Percentiles rank a stretch among this genome's conserved stretches.
Evolutionary conservation across 495 filamentous ascomycete species (phyloP).

Genomic region (Penicillium simplicissimum): DNA sequence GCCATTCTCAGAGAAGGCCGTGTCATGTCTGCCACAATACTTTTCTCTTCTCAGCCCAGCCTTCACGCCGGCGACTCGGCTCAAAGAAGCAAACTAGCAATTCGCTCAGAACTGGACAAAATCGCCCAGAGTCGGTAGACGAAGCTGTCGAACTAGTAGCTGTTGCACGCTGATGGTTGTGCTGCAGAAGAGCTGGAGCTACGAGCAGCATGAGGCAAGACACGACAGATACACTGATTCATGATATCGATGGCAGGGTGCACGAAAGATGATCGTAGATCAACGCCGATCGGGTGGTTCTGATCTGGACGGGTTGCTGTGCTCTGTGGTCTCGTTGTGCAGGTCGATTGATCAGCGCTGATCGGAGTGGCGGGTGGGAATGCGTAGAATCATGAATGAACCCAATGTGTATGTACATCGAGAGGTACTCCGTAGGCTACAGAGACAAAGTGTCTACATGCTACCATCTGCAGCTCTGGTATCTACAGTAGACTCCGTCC

Average conservation of each 20-base stretch:
- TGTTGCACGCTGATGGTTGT: neutral
- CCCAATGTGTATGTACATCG: neutral
- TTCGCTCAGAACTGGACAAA: too few relatives aligned
- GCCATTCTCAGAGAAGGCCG: neutral
- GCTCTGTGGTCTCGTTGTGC: conserved; percentile 12
- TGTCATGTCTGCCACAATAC: too few relatives aligned
- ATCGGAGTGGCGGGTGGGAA: neutral
- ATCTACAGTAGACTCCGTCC: neutral
- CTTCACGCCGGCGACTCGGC: neutral
- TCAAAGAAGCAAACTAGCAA: neutral
- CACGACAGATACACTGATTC: neutral
- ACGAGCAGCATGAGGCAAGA: neutral
- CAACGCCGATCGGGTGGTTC: conserved; percentile 2
- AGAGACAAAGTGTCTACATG: neutral
- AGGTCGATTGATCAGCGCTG: neutral
- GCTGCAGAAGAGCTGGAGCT: neutral
- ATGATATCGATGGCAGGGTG: neutral
- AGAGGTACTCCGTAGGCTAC: neutral
- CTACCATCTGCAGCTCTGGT: neutral
- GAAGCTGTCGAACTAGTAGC: neutral
- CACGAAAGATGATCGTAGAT: conserved; percentile 16
- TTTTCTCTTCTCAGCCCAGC: neutral
- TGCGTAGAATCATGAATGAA: neutral
- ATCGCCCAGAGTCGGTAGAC: too few relatives aligned
- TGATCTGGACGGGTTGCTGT: conserved; percentile 10